Percentiles rank a stretch among this genome's conserved stretches.
Evolutionary conservation across 2,329 filamentous ascomycete genomes (phyloP).

Genomic region (Botryosphaeria agaves): DNA sequence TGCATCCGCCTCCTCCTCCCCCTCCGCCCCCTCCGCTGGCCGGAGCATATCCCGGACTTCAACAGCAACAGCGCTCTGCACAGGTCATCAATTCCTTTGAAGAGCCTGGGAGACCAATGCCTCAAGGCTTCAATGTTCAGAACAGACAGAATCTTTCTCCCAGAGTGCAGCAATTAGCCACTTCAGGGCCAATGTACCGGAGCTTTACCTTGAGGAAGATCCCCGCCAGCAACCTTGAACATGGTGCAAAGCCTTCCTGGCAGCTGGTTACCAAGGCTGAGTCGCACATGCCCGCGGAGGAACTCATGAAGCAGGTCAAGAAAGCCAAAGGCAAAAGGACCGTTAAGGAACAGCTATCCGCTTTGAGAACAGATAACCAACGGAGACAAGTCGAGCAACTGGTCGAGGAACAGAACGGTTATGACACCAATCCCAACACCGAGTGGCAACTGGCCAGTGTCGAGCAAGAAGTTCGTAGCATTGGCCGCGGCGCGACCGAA

Average conservation of each 20-base stretch:
- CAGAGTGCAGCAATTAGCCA: neutral
- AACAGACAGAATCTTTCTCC: neutral
- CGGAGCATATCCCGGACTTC: too few species aligned
- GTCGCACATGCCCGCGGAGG: neutral
- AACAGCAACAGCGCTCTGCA: too few species aligned
- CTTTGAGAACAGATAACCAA: neutral
- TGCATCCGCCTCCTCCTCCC: too few species aligned
- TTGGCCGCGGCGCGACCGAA: neutral
- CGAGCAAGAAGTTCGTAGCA: neutral
- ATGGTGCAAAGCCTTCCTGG: neutral
- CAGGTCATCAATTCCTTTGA: too few species aligned
- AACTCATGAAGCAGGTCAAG: neutral
- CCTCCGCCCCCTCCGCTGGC: too few species aligned
- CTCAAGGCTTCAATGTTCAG: neutral
- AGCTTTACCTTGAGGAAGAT: neutral
- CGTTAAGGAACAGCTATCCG: neutral
- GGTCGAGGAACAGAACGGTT: neutral
- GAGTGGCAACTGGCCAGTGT: neutral
- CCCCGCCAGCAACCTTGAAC: neutral
- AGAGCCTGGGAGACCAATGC: too few species aligned
- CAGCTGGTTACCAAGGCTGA: neutral
- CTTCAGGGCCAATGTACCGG: neutral
- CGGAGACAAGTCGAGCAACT: neutral
- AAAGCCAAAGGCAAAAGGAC: neutral
- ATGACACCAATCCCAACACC: neutral